Evolutionary conservation across 768 basidiomycete genomes (phyloP).

Genomic region (Termitomyces titanicus): DNA sequence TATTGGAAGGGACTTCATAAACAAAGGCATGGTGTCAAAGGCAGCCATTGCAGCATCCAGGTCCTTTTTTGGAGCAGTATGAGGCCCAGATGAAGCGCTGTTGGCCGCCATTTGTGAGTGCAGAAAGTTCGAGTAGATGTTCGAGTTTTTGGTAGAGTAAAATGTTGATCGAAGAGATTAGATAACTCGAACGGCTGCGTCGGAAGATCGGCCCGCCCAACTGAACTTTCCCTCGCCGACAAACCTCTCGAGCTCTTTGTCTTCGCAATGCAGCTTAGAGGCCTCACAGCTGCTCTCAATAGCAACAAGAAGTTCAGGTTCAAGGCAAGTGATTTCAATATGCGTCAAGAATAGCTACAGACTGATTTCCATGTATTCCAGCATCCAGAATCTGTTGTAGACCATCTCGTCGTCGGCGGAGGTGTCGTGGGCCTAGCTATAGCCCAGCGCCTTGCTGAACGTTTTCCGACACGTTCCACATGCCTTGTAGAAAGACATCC

Average conservation of each 20-base stretch:
- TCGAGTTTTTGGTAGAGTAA: not conserved
- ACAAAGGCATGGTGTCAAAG: conserved; percentile 75
- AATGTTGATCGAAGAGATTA: not conserved
- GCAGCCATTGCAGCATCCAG: conserved; percentile 37
- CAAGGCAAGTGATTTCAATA: conserved; percentile 41
- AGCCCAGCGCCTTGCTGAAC: conserved; percentile 65
- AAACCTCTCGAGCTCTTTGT: not conserved
- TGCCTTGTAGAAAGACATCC: conserved; percentile 78
- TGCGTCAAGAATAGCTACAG: not conserved
- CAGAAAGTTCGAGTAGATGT: not conserved
- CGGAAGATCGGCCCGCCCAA: not conserved
- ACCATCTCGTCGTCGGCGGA: conserved; percentile 87
- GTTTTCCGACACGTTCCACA: conserved; percentile 66
- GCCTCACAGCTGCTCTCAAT: conserved; percentile 60
- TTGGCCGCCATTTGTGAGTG: conserved; percentile 18
- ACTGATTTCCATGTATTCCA: conserved; percentile 20
- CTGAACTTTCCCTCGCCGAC: not conserved
- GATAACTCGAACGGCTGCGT: not conserved
- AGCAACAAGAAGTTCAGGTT: conserved; percentile 53
- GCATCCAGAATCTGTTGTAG: conserved; percentile 69
- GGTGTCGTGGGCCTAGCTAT: conserved; percentile 88
- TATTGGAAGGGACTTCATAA: conserved; percentile 85
- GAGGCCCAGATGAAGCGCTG: conserved; percentile 27
- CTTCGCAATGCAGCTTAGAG: conserved; percentile 38
- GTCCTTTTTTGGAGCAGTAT: conserved; percentile 26